Base-by-base conservation (phyloP, 2,329 filamentous ascomycete species). In the Pyrenophora tritici-repentis region DNA sequence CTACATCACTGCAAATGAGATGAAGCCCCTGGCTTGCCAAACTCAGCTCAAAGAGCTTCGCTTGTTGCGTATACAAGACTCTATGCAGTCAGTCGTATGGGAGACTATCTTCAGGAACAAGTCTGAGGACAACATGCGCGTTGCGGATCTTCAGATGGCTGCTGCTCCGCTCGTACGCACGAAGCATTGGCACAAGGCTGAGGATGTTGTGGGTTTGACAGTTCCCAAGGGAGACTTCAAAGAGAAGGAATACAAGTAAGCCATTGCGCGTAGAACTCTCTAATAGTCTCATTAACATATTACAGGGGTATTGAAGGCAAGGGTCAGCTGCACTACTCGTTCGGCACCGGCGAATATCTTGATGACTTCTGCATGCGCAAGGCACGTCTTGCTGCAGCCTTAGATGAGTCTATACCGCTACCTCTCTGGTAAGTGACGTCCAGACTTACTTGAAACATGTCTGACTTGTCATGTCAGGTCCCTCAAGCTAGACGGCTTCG, bases 281-380 rank as follows among this genome's bases (percentile, higher is more conserved):
- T 14, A 10, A 26, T 14, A 12, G 4, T 6, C 13, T 22, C 22
- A 2, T 36, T 52, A 31, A 49, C 17, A 31, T 14, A 33, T 4
- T 33, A 1, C 47, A 70, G 65, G 39, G 70, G 70, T 7, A 34
- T 58, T 1, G 64, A 69, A 14, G 70, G 70, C 7, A 65, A 61
- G 18, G 70, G 69, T 2, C 40, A 61, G 3, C 47, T 73, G 5
- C 63, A 73, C 50, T 59, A 66, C 42, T 37, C 33, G 0, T 56
- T 64, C 18, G 70, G 70, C 1, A 62, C 58, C 20, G 69, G 69
- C n/a, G 69, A 73, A 38, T 73, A 73, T 34, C 65, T 73, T 3
- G 70, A 73, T 46, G 41, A 54, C 33, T 56, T 63, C 22, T 66
- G 63, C 33, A 72, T 72, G 37, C 60, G 65, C 14, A 69, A 66